Evolutionary conservation across 257 asterid genomes (phyloP), one percentile per base, ranked within the genome.

Genomic region (Solanum habrochaites): DNA sequence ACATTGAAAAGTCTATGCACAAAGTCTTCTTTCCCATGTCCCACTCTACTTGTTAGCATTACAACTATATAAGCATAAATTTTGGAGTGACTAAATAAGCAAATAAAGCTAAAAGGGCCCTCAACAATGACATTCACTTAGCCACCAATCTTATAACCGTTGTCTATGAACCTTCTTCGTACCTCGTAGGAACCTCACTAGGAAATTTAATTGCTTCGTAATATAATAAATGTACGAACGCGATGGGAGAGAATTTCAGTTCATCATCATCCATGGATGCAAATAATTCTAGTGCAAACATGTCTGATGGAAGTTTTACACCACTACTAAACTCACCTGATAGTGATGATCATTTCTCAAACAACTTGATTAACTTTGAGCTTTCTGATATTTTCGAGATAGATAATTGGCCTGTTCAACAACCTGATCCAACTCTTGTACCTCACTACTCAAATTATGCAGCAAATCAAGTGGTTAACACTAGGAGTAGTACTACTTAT

Each of bases 161-260:
- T 11, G 39, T 81, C 69, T 64, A 56, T 85, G 99, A 96, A 96
- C 91, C 94, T 96, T 96, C 99, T 88, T 82, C 86, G 89, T 49
- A 84, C 90, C 80, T 88, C 21, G 72, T 35, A 91, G 86, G 99
- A 94, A 94, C 86, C 90, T 88, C 85, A 88, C 97, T 78, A 89
- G 69, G 95, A 89, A 92, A 62, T 31, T 89, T 18, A 91, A 70
- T 67, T 78, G 29, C 67, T 21, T 80, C 11, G 11, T 49, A 86
- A 49, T 87, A 86, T 84, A 89, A 85, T 84, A 89, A 73, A 88
- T 69, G 69, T 45, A 64, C 7, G 31, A 62, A 62, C 15, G 16
- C 29, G 14, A 62, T 25, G n/a, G 43, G 37, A 83, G 56, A 6
- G 16, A 29, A 66, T 43, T 43, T 82, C 29, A 66, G 6, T 71